These are phyloP conservation scores for Phytophthora brassicae DNA, from an alignment of 352 stramenopile genomes.

Conservation along the genomic window DNA sequence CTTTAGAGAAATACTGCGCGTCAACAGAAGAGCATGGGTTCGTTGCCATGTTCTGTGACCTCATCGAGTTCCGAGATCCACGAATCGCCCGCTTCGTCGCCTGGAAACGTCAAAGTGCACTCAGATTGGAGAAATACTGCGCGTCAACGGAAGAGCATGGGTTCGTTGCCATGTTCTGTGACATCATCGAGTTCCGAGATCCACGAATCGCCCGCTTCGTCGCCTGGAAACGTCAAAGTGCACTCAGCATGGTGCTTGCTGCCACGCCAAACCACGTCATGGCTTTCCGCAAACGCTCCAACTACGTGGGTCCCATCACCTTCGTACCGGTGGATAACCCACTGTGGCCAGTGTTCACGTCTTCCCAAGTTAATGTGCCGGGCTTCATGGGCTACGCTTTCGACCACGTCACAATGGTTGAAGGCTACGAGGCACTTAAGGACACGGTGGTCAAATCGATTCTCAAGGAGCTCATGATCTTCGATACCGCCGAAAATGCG, in stretches of 20 bases:
- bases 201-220: conserved; percentile 57
- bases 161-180: conserved; percentile 80
- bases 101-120: conserved; percentile 51
- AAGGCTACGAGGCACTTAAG: conserved; percentile 59
- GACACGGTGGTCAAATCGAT: conserved; percentile 74
- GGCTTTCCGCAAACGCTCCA: conserved; percentile 54
- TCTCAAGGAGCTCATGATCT: conserved; percentile 75
- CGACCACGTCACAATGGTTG: conserved; percentile 58
- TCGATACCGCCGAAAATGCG: conserved; percentile 56
- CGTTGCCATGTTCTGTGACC: conserved; percentile 78
- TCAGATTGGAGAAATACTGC: conserved; percentile 68
- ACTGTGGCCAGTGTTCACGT: conserved; percentile 62
- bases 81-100: conserved; percentile 59
- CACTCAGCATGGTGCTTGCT: conserved; percentile 65
- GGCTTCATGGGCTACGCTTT: conserved; percentile 80
- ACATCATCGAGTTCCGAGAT: conserved; percentile 71
- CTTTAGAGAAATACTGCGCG: conserved; percentile 58
- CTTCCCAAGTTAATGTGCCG: conserved; percentile 33
- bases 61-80: conserved; percentile 65
- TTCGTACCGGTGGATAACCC: conserved; percentile 75
- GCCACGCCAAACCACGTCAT: conserved; percentile 60
- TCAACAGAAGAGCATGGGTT: conserved; percentile 61
- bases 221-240: conserved; percentile 52
- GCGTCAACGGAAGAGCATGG: conserved; percentile 49
- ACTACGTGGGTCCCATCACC: conserved; percentile 53